phyloP scores from a whole-genome alignment of 2,329 filamentous ascomycete genomes.

The Botryotinia narcissicola region DNA sequence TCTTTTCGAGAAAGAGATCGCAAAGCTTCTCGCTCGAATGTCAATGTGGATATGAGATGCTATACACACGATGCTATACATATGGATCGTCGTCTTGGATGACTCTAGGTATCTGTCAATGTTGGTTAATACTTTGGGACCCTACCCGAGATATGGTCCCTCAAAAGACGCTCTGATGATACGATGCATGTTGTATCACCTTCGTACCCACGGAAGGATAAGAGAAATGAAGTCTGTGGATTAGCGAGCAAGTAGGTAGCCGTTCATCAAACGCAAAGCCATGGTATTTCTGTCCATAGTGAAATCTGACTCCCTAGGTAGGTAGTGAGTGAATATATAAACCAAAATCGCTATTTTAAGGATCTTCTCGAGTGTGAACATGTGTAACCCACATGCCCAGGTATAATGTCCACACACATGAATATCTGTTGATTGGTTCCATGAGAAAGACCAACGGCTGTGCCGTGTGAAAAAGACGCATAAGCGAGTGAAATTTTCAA shows the following conservation, averaged over 20 bases:
- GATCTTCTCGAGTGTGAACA: neutral
- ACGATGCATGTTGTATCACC: neutral
- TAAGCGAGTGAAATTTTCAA: constrained; percentile 3
- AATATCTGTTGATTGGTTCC: neutral
- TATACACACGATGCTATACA: neutral
- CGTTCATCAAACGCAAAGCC: neutral
- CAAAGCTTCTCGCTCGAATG: neutral
- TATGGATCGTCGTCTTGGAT: neutral
- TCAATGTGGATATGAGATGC: neutral
- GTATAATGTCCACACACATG: neutral
- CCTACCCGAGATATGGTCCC: too few species aligned
- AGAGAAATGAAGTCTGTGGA: neutral
- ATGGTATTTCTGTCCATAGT: neutral
- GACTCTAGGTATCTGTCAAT: too few species aligned
- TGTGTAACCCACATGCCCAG: too few species aligned
- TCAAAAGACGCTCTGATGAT: too few species aligned
- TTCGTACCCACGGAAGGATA: neutral
- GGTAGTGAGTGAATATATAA: too few species aligned
- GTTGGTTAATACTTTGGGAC: too few species aligned
- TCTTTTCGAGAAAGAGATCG: neutral
- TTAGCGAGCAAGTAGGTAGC: neutral
- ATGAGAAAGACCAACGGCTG: neutral
- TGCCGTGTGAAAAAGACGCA: constrained; percentile 1
- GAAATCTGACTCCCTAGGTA: too few species aligned
- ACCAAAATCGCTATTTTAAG: neutral